These are phyloP conservation scores for Pseudonitzschia pungens DNA, from an alignment of 108 stramenopile species.

Conservation along the genomic window DNA sequence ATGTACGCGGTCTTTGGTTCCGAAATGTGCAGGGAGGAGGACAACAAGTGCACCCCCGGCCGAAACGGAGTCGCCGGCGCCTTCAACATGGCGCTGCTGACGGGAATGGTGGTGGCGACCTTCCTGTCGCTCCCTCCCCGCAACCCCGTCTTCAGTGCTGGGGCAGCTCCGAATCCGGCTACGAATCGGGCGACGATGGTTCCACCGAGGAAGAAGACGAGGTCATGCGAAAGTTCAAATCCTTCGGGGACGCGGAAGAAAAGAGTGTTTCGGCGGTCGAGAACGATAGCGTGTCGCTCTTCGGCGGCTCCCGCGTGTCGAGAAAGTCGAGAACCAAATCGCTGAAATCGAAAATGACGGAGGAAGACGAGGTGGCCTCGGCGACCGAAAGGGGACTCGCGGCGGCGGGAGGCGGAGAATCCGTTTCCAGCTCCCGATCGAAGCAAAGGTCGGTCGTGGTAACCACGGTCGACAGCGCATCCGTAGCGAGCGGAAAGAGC, in stretches of 20 bases:
- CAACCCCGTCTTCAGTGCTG: conserved; percentile 38
- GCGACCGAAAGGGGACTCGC: conserved; percentile 3
- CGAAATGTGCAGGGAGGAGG: conserved; percentile 10
- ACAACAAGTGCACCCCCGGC: conserved; percentile 15
- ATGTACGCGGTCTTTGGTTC: conserved; percentile 10
- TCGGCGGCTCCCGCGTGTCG: conserved; percentile 10
- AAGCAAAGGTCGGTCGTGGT: neutral
- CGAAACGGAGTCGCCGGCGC: conserved; percentile 18
- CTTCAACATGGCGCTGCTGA: conserved; percentile 19
- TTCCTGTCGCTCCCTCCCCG: conserved; percentile 29
- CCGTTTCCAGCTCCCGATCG: neutral
- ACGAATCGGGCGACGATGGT: conserved; percentile 18
- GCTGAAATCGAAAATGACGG: neutral
- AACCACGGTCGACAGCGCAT: conserved; percentile 2
- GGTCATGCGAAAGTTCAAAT: conserved; percentile 7
- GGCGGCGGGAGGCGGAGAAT: neutral
- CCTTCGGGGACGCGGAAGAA: neutral
- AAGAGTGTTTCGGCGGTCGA: neutral
- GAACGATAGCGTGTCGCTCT: conserved; percentile 31
- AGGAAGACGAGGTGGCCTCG: neutral
- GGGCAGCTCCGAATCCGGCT: neutral
- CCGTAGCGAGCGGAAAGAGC: neutral
- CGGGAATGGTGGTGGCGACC: conserved; percentile 40
- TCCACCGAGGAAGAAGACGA: conserved; percentile 4
- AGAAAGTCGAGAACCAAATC: conserved; percentile 8